A percentile compares a stretch with the other conserved stretches of the same genome.
phyloP scores from a whole-genome alignment of 768 basidiomycete genomes.

The Boletus vinaceobasis region DNA sequence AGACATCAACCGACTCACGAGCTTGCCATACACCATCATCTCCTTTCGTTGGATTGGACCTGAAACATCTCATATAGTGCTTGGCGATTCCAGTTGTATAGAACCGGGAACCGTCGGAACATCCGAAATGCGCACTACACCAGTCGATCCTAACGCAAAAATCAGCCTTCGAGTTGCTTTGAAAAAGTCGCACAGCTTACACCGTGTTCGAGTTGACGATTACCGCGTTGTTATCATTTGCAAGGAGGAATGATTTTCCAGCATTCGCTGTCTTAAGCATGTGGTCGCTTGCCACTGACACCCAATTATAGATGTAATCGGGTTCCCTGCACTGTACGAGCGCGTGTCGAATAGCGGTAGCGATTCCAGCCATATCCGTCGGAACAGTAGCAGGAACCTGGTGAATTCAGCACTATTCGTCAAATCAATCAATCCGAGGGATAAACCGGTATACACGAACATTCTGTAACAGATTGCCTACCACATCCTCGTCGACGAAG shows the following conservation, averaged over 20 bases:
- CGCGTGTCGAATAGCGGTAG: slow-evolving; percentile 15
- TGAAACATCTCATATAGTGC: slow-evolving; percentile 23
- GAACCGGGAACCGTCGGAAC: slow-evolving; percentile 16
- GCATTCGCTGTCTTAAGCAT: slow-evolving; percentile 21
- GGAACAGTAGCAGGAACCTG: slow-evolving; percentile 16
- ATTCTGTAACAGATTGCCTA: slow-evolving; percentile 19
- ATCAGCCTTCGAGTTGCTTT: not conserved
- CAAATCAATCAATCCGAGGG: not conserved
- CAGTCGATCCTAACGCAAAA: slow-evolving; percentile 18
- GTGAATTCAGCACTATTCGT: not conserved
- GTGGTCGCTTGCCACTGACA: slow-evolving; percentile 14
- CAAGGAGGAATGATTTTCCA: slow-evolving; percentile 15
- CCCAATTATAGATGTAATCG: slow-evolving; percentile 16
- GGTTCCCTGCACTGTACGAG: slow-evolving; percentile 11
- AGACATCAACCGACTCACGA: slow-evolving; percentile 19
- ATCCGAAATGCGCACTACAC: slow-evolving; percentile 21
- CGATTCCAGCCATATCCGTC: slow-evolving; percentile 16
- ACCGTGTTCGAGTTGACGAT: slow-evolving; percentile 22
- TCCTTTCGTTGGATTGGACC: slow-evolving; percentile 21
- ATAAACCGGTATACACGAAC: slow-evolving; percentile 10
- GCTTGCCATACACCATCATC: slow-evolving; percentile 16
- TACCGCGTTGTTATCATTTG: slow-evolving; percentile 3
- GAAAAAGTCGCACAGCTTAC: slow-evolving; percentile 7
- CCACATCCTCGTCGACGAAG: slow-evolving; percentile 17
- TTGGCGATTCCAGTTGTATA: slow-evolving; percentile 14